These are phyloP conservation scores for Moniliophthora roreri DNA, from an alignment of 1,284 basidiomycete species.

Conservation along the genomic window DNA sequence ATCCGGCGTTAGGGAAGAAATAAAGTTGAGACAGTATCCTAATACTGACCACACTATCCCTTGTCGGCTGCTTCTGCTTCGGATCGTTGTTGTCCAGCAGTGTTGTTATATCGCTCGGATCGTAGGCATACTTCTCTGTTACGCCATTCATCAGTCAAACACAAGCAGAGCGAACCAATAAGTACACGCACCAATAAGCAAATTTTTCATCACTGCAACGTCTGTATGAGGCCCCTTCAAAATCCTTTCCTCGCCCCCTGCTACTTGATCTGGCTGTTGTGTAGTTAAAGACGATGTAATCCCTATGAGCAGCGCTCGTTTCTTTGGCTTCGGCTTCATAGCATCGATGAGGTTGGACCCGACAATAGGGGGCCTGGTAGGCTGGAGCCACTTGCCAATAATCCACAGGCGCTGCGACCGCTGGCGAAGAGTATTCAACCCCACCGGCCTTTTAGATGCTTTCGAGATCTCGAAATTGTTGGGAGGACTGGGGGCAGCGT, in stretches of 20 bases:
- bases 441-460: too few relatives aligned
- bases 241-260: background rate
- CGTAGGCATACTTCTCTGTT: conserved; percentile 28
- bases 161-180: background rate
- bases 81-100: conserved; percentile 27
- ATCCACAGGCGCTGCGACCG: too few relatives aligned
- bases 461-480: too few relatives aligned
- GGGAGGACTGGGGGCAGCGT: too few relatives aligned
- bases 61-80: conserved; percentile 20
- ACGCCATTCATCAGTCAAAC: conserved; percentile 8
- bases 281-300: conserved; percentile 5
- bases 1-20: background rate
- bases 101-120: conserved; percentile 23
- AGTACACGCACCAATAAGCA: conserved; percentile 16
- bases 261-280: conserved; percentile 1
- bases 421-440: too few relatives aligned
- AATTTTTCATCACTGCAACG: conserved; percentile 14
- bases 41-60: conserved; percentile 26
- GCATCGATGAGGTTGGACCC: background rate
- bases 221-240: conserved; percentile 21
- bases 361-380: background rate
- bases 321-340: conserved; percentile 7
- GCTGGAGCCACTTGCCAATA: background rate
- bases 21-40: background rate
- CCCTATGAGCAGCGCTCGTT: conserved; percentile 22